Evolutionary conservation across 1,139 yeast genomes (phyloP), one percentile per base, ranked within the genome.

Genomic region (Kodamaea fungicola): DNA sequence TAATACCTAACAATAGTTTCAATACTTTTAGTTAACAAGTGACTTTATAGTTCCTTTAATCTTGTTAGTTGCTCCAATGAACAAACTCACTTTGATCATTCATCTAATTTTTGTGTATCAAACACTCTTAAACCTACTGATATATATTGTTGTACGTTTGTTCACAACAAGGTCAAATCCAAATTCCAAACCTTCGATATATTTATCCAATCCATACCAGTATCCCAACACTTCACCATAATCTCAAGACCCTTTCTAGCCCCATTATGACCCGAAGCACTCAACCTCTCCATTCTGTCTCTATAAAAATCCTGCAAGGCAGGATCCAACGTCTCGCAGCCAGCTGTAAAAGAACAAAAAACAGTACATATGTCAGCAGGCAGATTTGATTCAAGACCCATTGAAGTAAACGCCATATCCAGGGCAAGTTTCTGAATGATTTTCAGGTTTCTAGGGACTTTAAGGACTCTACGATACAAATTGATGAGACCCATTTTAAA

Each of bases 361-460:
- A 78, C 64, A 3, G 77, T 61, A 47, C 86, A 78, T 3, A 76
- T 61, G 27, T 77, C 79, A 2, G 80, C 78, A 1, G 84, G 71
- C 1, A 78, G 64, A 7, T 61, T 59, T 4, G 70, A 57, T 19
- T 65, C 71, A 7, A 31, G 22, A 2, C 58, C 54, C 22, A 55
- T 53, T 2, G 74, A 48, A 1, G 67, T 48, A 2, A 50, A 46
- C 0, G 67, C 66, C 37, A 76, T 68, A 21, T 66, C 67, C 4
- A 49, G 45, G n/a, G 77, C 71, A 25, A 78, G 44, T n/a, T 67
- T 66, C 45, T 75, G 80, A 10, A 76, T 62, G 3, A 74, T 40
- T 2, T 54, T 47, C 7, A 83, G 74, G 6, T 60, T 57, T 32
- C 75, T 53, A 0, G 82, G 76, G 6, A 79, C 52, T 35, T 58